Evolutionary conservation across 2,329 filamentous ascomycete species (phyloP), one percentile per base, ranked within the genome.

Genomic region (Dendryphion nanum): DNA sequence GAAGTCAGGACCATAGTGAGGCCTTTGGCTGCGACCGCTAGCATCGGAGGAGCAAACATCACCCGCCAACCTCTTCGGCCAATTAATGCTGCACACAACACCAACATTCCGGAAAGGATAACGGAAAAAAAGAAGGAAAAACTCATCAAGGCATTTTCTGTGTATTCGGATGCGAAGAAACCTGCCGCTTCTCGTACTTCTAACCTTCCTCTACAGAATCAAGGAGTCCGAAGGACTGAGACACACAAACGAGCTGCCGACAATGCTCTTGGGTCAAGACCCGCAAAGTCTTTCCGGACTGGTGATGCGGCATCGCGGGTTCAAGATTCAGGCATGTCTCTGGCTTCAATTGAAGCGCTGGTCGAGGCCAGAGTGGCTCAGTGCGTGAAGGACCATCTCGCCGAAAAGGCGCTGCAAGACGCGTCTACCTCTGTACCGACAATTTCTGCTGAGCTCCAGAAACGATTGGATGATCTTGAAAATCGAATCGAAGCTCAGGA

Each of bases 361-460:
- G n/a, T n/a, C n/a, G 90, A 96, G 62, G 87, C 89, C 26, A 82
- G 96, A 69, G 89, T 97, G 1, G 87, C 95, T 65, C 87, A 85
- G 53, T 95, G 95, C 57, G 87, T 97, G 1, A 84, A 85, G 42
- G 89, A 95, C 68, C 89, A 93, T 23, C 73, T 97, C 1, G 89
- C 90, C 0, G 83, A 84, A n/a, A 80, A 85, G 37, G 81, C 79
- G 1, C 59, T 79, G 13, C 76, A 78, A 45, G 79, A 83, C 29
- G 68, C 75, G 13, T 67, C 76, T 42, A 60, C 71, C 41, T 39
- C 68, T 52, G 45, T 68, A 50, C 59, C 67, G 41, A 39, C 74
- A 61, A 75, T 91, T 24, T 87, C 82, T 44, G 85, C 89, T 20
- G 84, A 89, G 18, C 79, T 96, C 16, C 86, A 93, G 53, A 81